These are phyloP conservation scores for Penicillium waksmanii DNA, from an alignment of 495 filamentous ascomycete species.

Conservation along the genomic window DNA sequence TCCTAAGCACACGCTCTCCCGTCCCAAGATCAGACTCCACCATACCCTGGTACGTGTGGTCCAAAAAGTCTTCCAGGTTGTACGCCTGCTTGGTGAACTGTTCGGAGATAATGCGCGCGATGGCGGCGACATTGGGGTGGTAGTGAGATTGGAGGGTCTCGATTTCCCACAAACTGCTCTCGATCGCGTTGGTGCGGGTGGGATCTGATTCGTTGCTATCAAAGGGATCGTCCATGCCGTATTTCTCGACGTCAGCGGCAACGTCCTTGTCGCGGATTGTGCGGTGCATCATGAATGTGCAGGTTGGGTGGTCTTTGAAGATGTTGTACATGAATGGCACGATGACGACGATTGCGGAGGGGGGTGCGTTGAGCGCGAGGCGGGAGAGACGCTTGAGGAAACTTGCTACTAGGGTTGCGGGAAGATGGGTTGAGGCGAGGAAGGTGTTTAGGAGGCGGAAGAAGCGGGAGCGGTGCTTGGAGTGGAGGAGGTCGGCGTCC, in stretches of 20 bases:
- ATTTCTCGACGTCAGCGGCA: slow-evolving; percentile 58
- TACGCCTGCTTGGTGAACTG: slow-evolving; percentile 97
- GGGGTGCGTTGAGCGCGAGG: slow-evolving; percentile 81
- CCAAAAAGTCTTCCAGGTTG: slow-evolving; percentile 92
- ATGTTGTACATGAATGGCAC: slow-evolving; percentile 96
- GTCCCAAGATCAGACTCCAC: slow-evolving; percentile 73
- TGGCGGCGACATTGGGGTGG: slow-evolving; percentile 94
- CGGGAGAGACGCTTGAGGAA: slow-evolving; percentile 93
- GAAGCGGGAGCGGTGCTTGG: slow-evolving; percentile 89
- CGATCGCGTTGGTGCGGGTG: slow-evolving; percentile 81
- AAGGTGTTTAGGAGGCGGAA: slow-evolving; percentile 93
- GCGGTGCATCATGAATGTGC: slow-evolving; percentile 94
- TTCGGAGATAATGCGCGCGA: slow-evolving; percentile 91
- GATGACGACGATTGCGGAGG: slow-evolving; percentile 82
- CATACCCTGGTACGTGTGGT: slow-evolving; percentile 90
- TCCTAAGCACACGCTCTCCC: slow-evolving; percentile 74
- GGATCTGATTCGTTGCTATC: slow-evolving; percentile 75
- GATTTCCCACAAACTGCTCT: slow-evolving; percentile 94
- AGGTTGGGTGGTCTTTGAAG: slow-evolving; percentile 84
- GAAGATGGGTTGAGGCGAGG: slow-evolving; percentile 89
- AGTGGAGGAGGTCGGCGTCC: slow-evolving; percentile 83
- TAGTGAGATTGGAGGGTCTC: slow-evolving; percentile 89
- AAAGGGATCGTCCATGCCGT: slow-evolving; percentile 82
- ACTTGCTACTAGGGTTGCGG: slow-evolving; percentile 84
- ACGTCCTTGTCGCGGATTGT: slow-evolving; percentile 60